Conservation (phyloP, 306 rosid species). For the Prunus mongolica region DNA sequence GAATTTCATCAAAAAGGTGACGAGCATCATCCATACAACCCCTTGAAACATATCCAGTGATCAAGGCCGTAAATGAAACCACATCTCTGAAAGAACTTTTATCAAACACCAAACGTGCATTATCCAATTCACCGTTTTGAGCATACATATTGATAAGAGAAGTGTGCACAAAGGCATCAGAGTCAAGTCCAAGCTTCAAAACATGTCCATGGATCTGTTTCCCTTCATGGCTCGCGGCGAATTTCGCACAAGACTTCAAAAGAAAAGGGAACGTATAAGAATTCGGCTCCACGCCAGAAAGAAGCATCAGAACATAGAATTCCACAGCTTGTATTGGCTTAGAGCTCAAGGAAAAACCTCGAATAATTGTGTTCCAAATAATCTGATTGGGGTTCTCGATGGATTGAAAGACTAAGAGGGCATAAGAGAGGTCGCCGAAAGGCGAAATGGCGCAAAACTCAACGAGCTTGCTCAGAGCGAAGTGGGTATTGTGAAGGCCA, state of each 20-base stretch:
- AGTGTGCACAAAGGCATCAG: constrained; percentile 51
- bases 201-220: constrained; percentile 61
- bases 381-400: constrained; percentile 37
- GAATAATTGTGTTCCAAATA: constrained; percentile 70
- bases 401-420: constrained; percentile 46
- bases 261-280: constrained; percentile 72
- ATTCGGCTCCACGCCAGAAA: constrained; percentile 49
- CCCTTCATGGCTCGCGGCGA: constrained; percentile 44
- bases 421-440: constrained; percentile 53
- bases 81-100: constrained; percentile 49
- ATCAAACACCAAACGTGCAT: constrained; percentile 64
- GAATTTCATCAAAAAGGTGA: constrained; percentile 54
- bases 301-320: constrained; percentile 38
- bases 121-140: constrained; percentile 35
- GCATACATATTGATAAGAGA: constrained; percentile 69
- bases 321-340: constrained; percentile 36
- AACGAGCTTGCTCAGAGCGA: constrained; percentile 63
- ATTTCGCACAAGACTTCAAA: constrained; percentile 57
- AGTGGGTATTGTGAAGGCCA: constrained; percentile 60
- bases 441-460: constrained; percentile 50
- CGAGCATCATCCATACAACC: constrained; percentile 61
- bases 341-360: constrained; percentile 42
- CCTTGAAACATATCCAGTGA: constrained; percentile 51
- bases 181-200: constrained; percentile 52
- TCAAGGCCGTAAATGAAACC: constrained; percentile 71